Conservation (phyloP, 2,329 filamentous ascomycete genomes). For the Cladophialophora yegresii region DNA sequence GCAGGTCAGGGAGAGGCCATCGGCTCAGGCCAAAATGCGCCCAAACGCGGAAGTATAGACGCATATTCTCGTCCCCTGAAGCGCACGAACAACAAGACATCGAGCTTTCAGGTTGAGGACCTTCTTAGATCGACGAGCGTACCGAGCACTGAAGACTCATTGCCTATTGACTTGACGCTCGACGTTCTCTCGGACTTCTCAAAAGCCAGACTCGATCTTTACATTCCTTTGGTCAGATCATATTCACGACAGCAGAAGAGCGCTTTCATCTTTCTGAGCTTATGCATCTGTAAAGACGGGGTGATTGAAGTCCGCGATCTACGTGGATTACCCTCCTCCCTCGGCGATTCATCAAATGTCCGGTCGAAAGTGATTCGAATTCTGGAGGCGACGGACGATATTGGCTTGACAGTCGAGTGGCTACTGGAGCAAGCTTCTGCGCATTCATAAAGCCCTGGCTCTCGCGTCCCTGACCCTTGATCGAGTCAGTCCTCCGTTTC, state of each 20-base stretch:
- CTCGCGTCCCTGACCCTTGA: neutral
- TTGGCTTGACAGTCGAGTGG: conserved; percentile 50
- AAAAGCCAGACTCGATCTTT: conserved; percentile 30
- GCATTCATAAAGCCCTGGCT: neutral
- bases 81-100: conserved; percentile 48
- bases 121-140: conserved; percentile 46
- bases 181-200: conserved; percentile 31
- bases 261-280: conserved; percentile 28
- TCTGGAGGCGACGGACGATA: conserved; percentile 49
- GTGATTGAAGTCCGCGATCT: conserved; percentile 45
- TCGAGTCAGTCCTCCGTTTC: neutral
- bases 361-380: conserved; percentile 44
- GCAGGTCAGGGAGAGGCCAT: conserved; percentile 27
- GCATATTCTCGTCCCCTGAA: conserved; percentile 12
- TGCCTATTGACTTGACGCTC: conserved; percentile 32
- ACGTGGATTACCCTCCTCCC: conserved; percentile 41
- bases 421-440: conserved; percentile 36
- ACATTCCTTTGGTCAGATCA: conserved; percentile 22
- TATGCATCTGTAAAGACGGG: conserved; percentile 48
- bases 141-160: conserved; percentile 7
- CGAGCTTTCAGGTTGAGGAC: conserved; percentile 57
- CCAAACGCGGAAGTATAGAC: conserved; percentile 35
- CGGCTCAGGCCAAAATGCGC: conserved; percentile 24
- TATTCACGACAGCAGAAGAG: conserved; percentile 7
- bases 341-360: conserved; percentile 36